phyloP scores from a whole-genome alignment of 306 rosid genomes.

The Cicer judaicum region DNA sequence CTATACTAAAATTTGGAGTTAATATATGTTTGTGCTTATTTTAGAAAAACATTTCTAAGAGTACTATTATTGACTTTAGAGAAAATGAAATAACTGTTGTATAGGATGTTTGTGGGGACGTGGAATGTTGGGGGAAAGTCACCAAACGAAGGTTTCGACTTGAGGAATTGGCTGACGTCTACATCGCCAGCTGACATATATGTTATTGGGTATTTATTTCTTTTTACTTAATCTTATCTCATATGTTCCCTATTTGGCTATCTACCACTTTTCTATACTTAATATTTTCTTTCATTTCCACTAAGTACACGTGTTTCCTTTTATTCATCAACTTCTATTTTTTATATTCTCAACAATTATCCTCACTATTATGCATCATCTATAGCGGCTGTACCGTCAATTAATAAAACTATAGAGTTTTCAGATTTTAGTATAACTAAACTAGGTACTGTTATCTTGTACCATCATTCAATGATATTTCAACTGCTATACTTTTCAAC shows the following conservation, averaged over 20 bases:
- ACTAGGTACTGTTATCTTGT: background rate
- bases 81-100: conserved; percentile 7
- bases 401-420: background rate
- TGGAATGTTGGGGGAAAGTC: conserved; percentile 99
- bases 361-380: background rate
- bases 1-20: conserved; percentile 2
- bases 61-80: conserved; percentile 3
- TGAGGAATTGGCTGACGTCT: conserved; percentile 77
- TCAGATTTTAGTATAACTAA: background rate
- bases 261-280: background rate
- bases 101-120: conserved; percentile 88
- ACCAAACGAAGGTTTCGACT: conserved; percentile 62
- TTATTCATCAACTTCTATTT: background rate
- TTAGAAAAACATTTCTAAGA: background rate
- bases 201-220: conserved; percentile 72
- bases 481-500: background rate
- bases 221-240: conserved; percentile 3
- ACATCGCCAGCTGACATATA: conserved; percentile 69
- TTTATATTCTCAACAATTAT: conserved; percentile 2
- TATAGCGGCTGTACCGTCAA: background rate
- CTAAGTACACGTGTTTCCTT: conserved; percentile 1
- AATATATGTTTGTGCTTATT: background rate
- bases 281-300: background rate
- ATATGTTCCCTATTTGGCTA: background rate
- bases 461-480: background rate